These are phyloP conservation scores for Lolium multiflorum DNA, from an alignment of 176 grass and related monocot species.

Conservation along the genomic window DNA sequence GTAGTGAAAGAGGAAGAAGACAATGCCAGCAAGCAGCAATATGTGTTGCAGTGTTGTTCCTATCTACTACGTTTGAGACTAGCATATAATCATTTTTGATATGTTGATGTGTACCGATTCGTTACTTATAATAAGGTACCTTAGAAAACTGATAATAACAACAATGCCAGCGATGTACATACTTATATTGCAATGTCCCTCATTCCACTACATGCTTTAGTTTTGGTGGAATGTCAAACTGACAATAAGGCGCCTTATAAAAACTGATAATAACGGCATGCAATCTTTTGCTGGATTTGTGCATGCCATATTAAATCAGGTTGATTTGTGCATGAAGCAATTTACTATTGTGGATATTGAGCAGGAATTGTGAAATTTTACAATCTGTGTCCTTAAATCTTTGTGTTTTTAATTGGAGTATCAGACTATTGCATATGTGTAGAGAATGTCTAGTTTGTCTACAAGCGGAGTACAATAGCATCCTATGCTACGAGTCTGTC, in stretches of 20 bases:
- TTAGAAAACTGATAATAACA: no score
- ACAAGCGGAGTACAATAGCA: neutral
- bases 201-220: neutral
- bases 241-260: neutral
- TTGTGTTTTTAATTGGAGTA: neutral
- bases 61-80: neutral
- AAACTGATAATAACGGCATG: neutral
- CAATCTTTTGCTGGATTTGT: neutral
- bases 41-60: neutral
- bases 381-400: neutral
- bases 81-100: neutral
- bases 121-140: neutral
- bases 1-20: neutral
- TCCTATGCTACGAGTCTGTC: neutral
- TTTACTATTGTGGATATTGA: slow-evolving; percentile 2
- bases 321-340: slow-evolving; percentile 17
- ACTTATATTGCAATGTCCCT: neutral
- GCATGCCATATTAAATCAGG: neutral
- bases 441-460: no score
- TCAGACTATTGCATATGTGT: no score
- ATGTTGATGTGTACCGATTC: neutral
- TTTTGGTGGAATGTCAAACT: neutral
- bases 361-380: neutral
- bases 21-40: neutral
- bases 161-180: neutral